A percentile compares a stretch with the other conserved stretches of the same genome.
Evolutionary conservation across 2,329 filamentous ascomycete genomes (phyloP).

Genomic region (Pyricularia sp.): DNA sequence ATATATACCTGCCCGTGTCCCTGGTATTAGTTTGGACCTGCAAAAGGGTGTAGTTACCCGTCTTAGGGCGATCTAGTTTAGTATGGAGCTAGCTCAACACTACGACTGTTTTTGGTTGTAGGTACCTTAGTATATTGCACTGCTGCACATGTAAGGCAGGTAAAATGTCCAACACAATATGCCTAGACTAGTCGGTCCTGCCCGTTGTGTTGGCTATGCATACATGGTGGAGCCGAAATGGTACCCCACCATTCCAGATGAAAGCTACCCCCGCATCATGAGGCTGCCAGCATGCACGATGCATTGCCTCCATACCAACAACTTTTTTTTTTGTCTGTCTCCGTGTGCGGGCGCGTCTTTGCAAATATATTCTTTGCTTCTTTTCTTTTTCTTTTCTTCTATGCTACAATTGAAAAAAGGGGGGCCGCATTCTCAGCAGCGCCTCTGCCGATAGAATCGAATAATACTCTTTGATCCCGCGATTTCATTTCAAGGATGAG

Average conservation of each 20-base stretch:
- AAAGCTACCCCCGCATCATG: not conserved
- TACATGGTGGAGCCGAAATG: not conserved
- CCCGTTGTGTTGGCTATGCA: not conserved
- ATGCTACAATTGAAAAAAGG: not conserved
- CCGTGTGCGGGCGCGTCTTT: not conserved
- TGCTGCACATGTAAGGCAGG: not conserved
- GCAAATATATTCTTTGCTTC: no score
- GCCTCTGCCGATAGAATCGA: not conserved
- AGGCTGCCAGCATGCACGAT: not conserved
- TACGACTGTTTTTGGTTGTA: not conserved
- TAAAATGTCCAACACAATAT: not conserved
- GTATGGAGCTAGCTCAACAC: not conserved
- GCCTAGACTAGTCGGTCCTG: not conserved
- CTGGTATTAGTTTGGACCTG: not conserved
- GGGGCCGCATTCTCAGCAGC: not conserved
- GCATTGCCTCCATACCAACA: not conserved
- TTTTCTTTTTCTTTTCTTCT: not conserved
- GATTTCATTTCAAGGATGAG: constrained; percentile 37
- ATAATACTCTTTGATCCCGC: not conserved
- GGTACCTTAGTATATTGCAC: no score
- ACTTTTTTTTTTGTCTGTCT: not conserved
- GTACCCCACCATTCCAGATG: not conserved
- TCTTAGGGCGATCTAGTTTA: not conserved
- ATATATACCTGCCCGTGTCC: not conserved
- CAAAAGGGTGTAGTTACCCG: not conserved